Percentiles rank a stretch among this genome's conserved stretches.
Evolutionary conservation across 352 stramenopile species (phyloP).

Genomic region (Phytophthora capsici): DNA sequence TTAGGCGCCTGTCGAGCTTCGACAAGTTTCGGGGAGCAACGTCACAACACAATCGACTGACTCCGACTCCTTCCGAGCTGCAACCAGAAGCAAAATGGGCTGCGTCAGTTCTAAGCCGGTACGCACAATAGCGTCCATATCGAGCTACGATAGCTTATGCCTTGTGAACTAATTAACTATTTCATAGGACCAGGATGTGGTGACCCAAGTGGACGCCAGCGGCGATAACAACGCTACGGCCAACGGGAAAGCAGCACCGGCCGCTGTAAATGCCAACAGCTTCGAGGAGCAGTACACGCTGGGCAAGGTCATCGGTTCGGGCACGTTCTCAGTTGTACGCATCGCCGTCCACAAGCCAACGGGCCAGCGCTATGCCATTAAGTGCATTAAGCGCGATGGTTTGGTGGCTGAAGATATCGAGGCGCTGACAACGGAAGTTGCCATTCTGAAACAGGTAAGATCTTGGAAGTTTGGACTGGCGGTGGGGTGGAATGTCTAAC

Average conservation of each 20-base stretch:
- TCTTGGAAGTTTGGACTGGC: background rate
- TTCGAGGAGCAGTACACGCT: conserved; percentile 89
- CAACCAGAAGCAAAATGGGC: conserved; percentile 53
- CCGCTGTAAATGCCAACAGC: conserved; percentile 61
- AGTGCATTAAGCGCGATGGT: conserved; percentile 92
- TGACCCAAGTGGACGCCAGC: conserved; percentile 44
- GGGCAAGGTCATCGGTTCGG: conserved; percentile 88
- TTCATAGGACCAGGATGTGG: conserved; percentile 51
- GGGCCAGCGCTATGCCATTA: conserved; percentile 89
- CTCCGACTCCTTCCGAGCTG: conserved; percentile 10
- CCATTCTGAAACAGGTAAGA: conserved; percentile 83
- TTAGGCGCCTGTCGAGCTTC: conserved; percentile 24
- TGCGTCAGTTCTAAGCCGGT: conserved; percentile 81
- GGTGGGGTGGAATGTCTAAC: background rate
- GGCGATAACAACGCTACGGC: conserved; percentile 38
- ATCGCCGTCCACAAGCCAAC: conserved; percentile 85
- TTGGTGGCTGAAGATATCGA: conserved; percentile 88
- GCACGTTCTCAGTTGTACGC: conserved; percentile 91
- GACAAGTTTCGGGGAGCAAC: conserved; percentile 10
- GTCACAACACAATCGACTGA: conserved; percentile 42
- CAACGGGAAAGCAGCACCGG: conserved; percentile 28
- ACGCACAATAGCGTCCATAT: conserved; percentile 14
- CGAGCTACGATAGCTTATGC: background rate
- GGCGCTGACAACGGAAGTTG: conserved; percentile 86
- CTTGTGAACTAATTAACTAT: background rate